Base-by-base conservation (phyloP, 208 protist genomes). In the Crithidia sp. region DNA sequence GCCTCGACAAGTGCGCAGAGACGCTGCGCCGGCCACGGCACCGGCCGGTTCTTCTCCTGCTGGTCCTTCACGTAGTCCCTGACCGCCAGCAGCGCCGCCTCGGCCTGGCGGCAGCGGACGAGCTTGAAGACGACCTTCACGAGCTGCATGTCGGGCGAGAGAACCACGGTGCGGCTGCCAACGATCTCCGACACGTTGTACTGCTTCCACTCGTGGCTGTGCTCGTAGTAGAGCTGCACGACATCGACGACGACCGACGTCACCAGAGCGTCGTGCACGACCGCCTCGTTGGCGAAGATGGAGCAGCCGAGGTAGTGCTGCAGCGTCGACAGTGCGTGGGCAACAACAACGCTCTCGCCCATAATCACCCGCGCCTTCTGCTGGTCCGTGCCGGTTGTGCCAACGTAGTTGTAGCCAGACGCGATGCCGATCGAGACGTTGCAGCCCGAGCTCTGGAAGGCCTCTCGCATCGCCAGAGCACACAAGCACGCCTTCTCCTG, bases 311-410 rank as follows among this genome's bases (percentile, higher is more conserved):
- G 74, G 58, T 71, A 78, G 59, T 62, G n/a, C 16, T 66, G 44
- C 52, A 91, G 81, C 3, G 40, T 69, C 4, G 72, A 62, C 28
- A 91, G 58, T 6, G 63, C 60, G 17, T 72, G 71, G 4, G 80
- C 86, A 9, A 88, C 72, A 10, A 67, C 67, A 10, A 88, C 75
- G 49, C 70, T 69, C 44, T 84, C 79, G 37, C 86, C 83, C 7
- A 76, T 71, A 19, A 91, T 80, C 5, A 88, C 77, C 50, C 77
- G 80, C 17, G 86, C 86, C 70, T 83, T 84, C 47, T 85, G 86
- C 49, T 79, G 68, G 14, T 86, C 77, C n/a, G 86, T 88, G 55
- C 86, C 86, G 28, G 84, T 86, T 28, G 83, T 91, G 54, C 86
- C 80, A 7, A 88, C 56, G 56, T 77, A 82, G 58, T 79, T 79